A percentile compares a stretch with the other conserved stretches of the same genome.
Evolutionary conservation across 1,284 basidiomycete genomes (phyloP).

Genomic region (Cryptococcus sp.): DNA sequence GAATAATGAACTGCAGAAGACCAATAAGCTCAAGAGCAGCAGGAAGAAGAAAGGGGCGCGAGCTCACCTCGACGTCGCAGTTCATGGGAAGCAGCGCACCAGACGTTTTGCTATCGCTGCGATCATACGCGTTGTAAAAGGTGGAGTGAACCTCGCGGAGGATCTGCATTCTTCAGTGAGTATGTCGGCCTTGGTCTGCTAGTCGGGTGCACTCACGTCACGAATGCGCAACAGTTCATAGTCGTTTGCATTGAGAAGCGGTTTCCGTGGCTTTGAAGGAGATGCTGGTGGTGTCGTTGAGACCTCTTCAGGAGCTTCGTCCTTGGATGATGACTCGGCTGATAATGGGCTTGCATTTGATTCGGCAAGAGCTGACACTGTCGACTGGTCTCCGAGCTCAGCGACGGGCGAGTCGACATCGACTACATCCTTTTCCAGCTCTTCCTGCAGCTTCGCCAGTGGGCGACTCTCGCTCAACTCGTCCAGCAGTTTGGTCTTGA

Average conservation of each 20-base stretch:
- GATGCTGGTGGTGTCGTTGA: slow-evolving; percentile 7
- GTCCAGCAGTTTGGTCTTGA: slow-evolving; percentile 68
- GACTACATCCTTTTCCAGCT: slow-evolving; percentile 58
- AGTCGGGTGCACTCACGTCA: slow-evolving; percentile 37
- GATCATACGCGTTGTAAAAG: slow-evolving; percentile 17
- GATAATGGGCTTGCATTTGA: not conserved
- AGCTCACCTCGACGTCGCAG: slow-evolving; percentile 66
- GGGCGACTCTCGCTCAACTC: slow-evolving; percentile 84
- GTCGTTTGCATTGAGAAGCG: slow-evolving; percentile 85
- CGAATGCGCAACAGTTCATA: slow-evolving; percentile 76
- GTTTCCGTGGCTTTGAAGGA: slow-evolving; percentile 25
- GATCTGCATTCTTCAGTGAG: slow-evolving; percentile 6
- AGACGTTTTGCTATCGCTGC: slow-evolving; percentile 7
- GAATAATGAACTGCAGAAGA: slow-evolving; percentile 70
- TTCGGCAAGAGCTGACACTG: not conserved
- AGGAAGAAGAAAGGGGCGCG: not conserved
- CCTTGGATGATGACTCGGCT: not conserved
- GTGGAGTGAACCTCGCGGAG: slow-evolving; percentile 20
- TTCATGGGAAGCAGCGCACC: slow-evolving; percentile 23
- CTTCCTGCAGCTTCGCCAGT: slow-evolving; percentile 82
- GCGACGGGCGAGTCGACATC: not conserved
- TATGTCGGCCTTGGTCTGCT: slow-evolving; percentile 6
- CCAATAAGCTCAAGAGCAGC: not conserved
- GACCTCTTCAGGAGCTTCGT: slow-evolving; percentile 14
- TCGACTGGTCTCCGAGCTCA: not conserved